phyloP scores from a whole-genome alignment of 2,329 filamentous ascomycete genomes.

The Aspergillus piperis region DNA sequence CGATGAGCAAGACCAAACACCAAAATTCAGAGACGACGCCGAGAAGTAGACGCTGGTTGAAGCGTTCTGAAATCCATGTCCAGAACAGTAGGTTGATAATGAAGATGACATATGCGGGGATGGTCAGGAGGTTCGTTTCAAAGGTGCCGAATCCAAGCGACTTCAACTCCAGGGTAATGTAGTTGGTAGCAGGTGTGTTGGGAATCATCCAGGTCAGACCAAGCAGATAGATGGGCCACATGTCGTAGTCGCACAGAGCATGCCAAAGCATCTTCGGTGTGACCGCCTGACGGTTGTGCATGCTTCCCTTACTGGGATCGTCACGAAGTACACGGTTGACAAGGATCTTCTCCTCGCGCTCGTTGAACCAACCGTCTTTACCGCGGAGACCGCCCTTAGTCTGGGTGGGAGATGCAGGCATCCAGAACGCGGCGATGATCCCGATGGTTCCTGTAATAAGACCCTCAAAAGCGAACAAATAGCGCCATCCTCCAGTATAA shows the following conservation, averaged over 20 bases:
- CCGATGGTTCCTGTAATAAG: conserved; percentile 57
- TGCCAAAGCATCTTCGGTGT: conserved; percentile 51
- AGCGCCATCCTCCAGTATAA: conserved; percentile 44
- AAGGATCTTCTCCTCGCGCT: conserved; percentile 69
- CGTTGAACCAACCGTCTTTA: conserved; percentile 66
- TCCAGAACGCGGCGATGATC: conserved; percentile 59
- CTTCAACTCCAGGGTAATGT: conserved; percentile 48
- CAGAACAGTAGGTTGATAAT: conserved; percentile 59
- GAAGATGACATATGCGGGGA: conserved; percentile 59
- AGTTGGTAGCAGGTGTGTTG: conserved; percentile 36
- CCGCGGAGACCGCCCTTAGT: conserved; percentile 64
- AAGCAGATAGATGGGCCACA: conserved; percentile 59
- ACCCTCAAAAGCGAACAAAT: conserved; percentile 47
- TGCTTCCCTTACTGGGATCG: conserved; percentile 60
- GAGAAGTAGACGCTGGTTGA: conserved; percentile 57
- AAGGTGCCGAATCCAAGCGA: conserved; percentile 61
- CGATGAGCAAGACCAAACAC: conserved; percentile 55
- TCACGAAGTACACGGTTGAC: conserved; percentile 63
- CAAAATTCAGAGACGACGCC: conserved; percentile 57
- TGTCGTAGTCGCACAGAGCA: conserved; percentile 56
- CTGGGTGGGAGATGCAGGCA: conserved; percentile 65
- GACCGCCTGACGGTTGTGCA: conserved; percentile 62
- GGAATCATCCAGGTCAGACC: conserved; percentile 49
- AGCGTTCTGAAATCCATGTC: conserved; percentile 57
- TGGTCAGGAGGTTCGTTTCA: conserved; percentile 63